These are phyloP conservation scores for Acacia melanoxylon DNA, from an alignment of 306 rosid species.

Conservation along the genomic window DNA sequence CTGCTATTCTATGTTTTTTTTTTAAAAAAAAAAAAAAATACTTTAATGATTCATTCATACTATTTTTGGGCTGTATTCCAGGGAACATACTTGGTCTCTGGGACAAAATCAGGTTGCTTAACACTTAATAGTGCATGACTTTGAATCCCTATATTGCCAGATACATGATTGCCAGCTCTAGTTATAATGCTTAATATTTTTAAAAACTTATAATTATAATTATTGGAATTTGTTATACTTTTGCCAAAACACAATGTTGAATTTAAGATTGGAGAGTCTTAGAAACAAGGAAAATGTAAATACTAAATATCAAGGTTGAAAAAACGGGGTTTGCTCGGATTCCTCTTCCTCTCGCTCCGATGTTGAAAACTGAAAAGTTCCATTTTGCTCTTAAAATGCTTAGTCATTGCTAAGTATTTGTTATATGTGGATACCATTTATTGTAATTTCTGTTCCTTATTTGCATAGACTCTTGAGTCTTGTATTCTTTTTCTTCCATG, in stretches of 20 bases:
- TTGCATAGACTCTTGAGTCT: neutral
- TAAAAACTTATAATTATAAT: neutral
- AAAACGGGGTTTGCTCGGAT: neutral
- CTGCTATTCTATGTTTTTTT: neutral
- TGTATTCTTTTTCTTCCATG: neutral
- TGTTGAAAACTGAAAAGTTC: neutral
- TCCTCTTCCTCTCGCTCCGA: neutral
- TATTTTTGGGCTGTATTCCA: constrained; percentile 25
- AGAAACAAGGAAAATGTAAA: neutral
- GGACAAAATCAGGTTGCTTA: constrained; percentile 78
- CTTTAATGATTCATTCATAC: constrained; percentile 4
- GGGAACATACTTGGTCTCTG: constrained; percentile 90
- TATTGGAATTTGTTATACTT: neutral
- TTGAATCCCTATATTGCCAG: constrained; percentile 72
- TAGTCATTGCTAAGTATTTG: neutral
- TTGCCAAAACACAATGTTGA: neutral
- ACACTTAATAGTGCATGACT: constrained; percentile 83
- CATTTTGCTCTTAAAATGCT: neutral
- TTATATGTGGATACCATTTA: neutral
- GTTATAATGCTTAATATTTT: neutral
- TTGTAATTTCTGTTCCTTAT: neutral
- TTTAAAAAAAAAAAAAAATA: too few relatives aligned
- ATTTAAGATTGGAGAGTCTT: neutral
- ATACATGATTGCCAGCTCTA: too few relatives aligned
- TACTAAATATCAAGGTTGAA: neutral